Evolutionary conservation across 495 filamentous ascomycete species (phyloP).

Genomic region (Trichoderma orchidacearum): DNA sequence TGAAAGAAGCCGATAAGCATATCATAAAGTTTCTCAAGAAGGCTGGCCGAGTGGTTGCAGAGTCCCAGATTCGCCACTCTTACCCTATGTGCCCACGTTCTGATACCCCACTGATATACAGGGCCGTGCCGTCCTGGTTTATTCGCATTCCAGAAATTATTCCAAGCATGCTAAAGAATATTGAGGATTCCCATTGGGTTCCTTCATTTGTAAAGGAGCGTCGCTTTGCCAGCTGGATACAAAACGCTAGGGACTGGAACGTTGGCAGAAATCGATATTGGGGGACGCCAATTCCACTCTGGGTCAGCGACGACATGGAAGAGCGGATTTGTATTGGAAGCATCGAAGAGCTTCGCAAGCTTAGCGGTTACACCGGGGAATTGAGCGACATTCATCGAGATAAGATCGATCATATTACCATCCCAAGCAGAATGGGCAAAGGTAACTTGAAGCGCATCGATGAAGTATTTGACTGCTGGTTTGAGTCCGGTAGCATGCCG

Average conservation of each 20-base stretch:
- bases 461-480: conserved; percentile 98
- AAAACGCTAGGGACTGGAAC: conserved; percentile 95
- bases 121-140: conserved; percentile 92
- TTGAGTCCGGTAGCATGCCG: conserved; percentile 86
- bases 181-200: conserved; percentile 89
- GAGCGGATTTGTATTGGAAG: conserved; percentile 84
- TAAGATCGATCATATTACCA: conserved; percentile 92
- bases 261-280: conserved; percentile 92
- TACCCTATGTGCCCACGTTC: conserved; percentile 95
- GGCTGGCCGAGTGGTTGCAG: conserved; percentile 67
- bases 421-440: conserved; percentile 83
- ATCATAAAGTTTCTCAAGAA: conserved; percentile 88
- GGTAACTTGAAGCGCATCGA: conserved; percentile 67
- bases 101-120: conserved; percentile 89
- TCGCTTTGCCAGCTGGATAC: conserved; percentile 74
- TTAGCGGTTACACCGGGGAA: conserved; percentile 76
- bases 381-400: conserved; percentile 88
- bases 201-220: conserved; percentile 85
- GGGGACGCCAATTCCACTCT: conserved; percentile 90
- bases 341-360: conserved; percentile 68
- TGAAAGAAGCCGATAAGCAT: conserved; percentile 87
- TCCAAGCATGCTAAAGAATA: conserved; percentile 79
- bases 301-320: conserved; percentile 78
- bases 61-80: conserved; percentile 83
- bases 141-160: conserved; percentile 76